Conservation (phyloP, 768 basidiomycete genomes). For the Royoungia palumana region DNA sequence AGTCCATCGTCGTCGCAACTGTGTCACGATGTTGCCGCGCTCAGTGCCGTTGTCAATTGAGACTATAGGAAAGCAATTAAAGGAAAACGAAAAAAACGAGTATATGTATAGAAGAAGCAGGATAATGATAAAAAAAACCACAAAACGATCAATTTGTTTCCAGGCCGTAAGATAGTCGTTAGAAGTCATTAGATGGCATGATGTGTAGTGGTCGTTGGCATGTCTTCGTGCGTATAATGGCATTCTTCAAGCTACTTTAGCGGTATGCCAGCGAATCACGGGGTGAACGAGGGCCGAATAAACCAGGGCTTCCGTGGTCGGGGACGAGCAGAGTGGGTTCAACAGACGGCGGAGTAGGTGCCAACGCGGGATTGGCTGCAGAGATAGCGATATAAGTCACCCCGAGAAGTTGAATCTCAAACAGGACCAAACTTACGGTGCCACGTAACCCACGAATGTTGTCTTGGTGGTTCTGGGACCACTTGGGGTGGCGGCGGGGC, state of each 20-base stretch:
- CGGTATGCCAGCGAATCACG: slow-evolving; percentile 32
- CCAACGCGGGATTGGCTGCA: slow-evolving; percentile 55
- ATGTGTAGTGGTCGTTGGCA: not conserved
- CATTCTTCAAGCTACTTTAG: slow-evolving; percentile 2
- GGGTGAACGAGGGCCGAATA: slow-evolving; percentile 79
- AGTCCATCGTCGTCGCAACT: no score
- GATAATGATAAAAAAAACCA: slow-evolving; percentile 27
- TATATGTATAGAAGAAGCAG: slow-evolving; percentile 5
- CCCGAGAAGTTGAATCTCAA: slow-evolving; percentile 5
- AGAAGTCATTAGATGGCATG: slow-evolving; percentile 9
- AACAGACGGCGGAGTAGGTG: slow-evolving; percentile 59
- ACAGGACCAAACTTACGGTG: slow-evolving; percentile 48
- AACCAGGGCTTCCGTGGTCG: slow-evolving; percentile 54
- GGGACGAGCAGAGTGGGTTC: slow-evolving; percentile 62
- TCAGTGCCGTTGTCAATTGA: not conserved
- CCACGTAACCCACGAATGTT: slow-evolving; percentile 62
- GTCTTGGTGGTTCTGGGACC: slow-evolving; percentile 36
- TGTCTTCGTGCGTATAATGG: not conserved
- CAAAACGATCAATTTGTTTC: slow-evolving; percentile 7
- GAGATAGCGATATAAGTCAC: slow-evolving; percentile 5
- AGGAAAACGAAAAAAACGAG: not conserved
- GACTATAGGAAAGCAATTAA: not conserved
- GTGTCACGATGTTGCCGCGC: no score
- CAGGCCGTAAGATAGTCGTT: slow-evolving; percentile 19
- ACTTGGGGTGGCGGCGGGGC: slow-evolving; percentile 34